Evolutionary conservation across 2,329 filamentous ascomycete genomes (phyloP).

Genomic region (Pestalotiopsis sp.): DNA sequence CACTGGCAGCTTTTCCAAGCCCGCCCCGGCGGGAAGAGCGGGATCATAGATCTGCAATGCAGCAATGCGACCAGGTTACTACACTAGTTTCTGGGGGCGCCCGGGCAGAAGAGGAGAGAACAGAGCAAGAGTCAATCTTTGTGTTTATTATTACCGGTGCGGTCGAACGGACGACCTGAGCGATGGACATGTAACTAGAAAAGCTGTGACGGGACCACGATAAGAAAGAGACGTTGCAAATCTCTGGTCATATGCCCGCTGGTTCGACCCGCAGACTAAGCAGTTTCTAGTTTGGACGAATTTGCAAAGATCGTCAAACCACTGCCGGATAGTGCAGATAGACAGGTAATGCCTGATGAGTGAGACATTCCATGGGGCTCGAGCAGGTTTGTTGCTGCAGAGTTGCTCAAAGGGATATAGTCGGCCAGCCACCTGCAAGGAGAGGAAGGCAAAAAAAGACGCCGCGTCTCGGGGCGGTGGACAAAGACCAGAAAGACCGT

Average conservation of each 20-base stretch:
- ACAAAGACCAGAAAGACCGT: neutral
- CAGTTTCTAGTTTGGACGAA: neutral
- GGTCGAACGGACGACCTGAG: too few relatives aligned
- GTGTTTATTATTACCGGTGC: too few relatives aligned
- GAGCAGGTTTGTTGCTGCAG: neutral
- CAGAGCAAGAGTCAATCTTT: too few relatives aligned
- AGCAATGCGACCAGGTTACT: too few relatives aligned
- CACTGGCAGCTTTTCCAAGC: too few relatives aligned
- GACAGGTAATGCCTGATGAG: neutral
- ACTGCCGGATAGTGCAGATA: neutral
- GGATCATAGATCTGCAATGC: too few relatives aligned
- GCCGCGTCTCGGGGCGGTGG: neutral
- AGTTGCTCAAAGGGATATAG: neutral
- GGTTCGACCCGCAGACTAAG: neutral
- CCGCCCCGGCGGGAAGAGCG: too few relatives aligned
- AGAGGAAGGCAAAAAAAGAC: neutral
- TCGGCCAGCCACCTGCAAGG: neutral
- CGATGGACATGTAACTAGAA: too few relatives aligned
- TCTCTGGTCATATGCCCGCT: neutral
- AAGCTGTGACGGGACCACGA: too few relatives aligned
- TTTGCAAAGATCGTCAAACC: neutral
- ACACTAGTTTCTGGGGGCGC: too few relatives aligned
- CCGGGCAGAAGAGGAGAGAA: too few relatives aligned
- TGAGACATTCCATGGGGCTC: neutral
- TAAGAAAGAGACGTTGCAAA: neutral